phyloP scores from a whole-genome alignment of 78 protist species.

The Neovahlkampfia damariscottae region DNA sequence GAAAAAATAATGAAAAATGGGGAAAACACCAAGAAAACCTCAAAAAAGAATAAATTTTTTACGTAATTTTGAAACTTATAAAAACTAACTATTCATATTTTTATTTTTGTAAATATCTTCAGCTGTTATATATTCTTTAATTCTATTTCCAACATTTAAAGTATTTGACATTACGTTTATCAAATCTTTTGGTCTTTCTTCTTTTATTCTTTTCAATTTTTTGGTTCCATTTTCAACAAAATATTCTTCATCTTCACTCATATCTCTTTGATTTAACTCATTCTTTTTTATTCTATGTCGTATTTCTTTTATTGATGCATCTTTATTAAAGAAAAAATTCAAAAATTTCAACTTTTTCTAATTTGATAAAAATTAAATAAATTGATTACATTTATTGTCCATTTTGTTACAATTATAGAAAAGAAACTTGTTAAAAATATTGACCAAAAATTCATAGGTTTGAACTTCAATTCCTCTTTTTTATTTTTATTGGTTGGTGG shows the following conservation, averaged over 20 bases:
- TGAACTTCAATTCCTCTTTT: background rate
- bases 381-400: background rate
- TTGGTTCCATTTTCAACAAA: no score
- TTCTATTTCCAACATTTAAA: background rate
- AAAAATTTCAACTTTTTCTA: background rate
- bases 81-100: background rate
- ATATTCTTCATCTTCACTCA: no score
- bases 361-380: background rate
- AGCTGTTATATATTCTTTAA: background rate
- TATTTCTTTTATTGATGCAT: background rate
- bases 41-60: no score
- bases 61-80: no score
- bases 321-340: background rate
- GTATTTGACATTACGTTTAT: background rate
- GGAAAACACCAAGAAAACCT: background rate
- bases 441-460: background rate
- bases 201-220: no score
- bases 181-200: background rate
- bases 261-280: no score
- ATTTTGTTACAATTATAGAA: background rate
- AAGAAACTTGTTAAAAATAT: background rate
- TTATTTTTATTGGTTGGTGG: background rate
- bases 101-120: background rate
- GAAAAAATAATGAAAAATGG: background rate
- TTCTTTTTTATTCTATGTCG: constrained; percentile 2